phyloP scores from a whole-genome alignment of 2,329 filamentous ascomycete species.

The Pyrenochaeta sp. region DNA sequence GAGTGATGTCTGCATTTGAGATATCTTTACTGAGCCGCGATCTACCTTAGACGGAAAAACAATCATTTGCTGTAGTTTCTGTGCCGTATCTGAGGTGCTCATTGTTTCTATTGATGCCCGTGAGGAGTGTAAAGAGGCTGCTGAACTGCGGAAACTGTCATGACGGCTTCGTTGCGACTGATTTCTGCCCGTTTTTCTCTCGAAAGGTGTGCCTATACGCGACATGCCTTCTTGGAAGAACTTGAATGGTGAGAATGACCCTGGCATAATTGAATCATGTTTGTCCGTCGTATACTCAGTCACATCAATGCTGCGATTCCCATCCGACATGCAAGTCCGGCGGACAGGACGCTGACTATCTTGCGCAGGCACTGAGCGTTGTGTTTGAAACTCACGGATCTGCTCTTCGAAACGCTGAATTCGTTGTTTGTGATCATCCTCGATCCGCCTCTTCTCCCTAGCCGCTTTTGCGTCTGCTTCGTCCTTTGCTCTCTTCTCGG shows the following conservation, averaged over 20 bases:
- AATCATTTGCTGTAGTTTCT: background rate
- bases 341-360: constrained; percentile 4
- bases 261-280: background rate
- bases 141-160: background rate
- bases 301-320: constrained; percentile 27
- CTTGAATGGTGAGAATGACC: constrained; percentile 2
- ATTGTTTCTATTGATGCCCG: background rate
- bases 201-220: background rate
- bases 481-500: constrained; percentile 5
- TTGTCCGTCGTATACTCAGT: constrained; percentile 20
- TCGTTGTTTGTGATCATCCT: constrained; percentile 12
- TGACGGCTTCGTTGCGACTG: background rate
- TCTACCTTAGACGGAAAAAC: background rate
- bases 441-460: constrained; percentile 12
- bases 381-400: background rate
- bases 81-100: background rate
- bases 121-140: background rate
- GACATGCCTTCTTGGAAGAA: background rate
- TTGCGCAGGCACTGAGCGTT: background rate
- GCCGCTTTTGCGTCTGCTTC: constrained; percentile 11
- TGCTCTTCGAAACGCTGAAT: constrained; percentile 12
- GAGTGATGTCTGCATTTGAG: constrained; percentile 5
- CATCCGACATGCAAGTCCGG: constrained; percentile 19
- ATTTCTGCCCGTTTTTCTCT: background rate
- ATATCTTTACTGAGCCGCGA: background rate